phyloP scores from a whole-genome alignment of 352 stramenopile species.

The Globisporangium cystogenes region DNA sequence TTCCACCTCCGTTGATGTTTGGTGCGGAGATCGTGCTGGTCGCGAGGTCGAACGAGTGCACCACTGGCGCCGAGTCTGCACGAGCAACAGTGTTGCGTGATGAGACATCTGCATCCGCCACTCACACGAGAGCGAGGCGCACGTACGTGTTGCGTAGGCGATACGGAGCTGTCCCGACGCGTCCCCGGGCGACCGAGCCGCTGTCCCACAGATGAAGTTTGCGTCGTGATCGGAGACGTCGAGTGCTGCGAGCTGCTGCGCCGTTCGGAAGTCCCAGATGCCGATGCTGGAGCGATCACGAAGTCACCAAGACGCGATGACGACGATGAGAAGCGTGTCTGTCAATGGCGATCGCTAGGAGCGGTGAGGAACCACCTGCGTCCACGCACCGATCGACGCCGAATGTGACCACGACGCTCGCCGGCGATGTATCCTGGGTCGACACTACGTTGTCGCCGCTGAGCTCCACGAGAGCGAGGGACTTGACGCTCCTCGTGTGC shows the following conservation, averaged over 20 bases:
- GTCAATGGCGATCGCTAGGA: too few species aligned
- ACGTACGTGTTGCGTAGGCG: constrained; percentile 34
- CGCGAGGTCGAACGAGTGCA: constrained; percentile 6
- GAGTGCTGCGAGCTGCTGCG: constrained; percentile 20
- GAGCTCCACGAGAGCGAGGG: constrained; percentile 8
- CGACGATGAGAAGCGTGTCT: neutral
- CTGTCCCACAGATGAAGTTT: constrained; percentile 27
- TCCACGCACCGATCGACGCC: constrained; percentile 33
- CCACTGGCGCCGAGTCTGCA: constrained; percentile 2
- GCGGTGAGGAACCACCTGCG: neutral
- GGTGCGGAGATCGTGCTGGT: constrained; percentile 5
- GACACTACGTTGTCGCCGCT: neutral
- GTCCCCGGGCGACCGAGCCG: neutral
- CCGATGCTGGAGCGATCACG: constrained; percentile 21
- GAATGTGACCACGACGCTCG: constrained; percentile 36
- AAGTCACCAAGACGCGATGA: neutral
- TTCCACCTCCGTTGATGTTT: neutral
- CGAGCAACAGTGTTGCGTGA: neutral
- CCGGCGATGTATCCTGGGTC: neutral
- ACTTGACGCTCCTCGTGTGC: constrained; percentile 26
- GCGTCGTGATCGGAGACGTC: constrained; percentile 18
- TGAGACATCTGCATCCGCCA: neutral
- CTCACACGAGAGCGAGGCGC: constrained; percentile 18
- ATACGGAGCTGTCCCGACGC: constrained; percentile 16
- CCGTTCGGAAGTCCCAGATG: constrained; percentile 37